phyloP scores from a whole-genome alignment of 345 rosid species.

The Salix koriyanagi region DNA sequence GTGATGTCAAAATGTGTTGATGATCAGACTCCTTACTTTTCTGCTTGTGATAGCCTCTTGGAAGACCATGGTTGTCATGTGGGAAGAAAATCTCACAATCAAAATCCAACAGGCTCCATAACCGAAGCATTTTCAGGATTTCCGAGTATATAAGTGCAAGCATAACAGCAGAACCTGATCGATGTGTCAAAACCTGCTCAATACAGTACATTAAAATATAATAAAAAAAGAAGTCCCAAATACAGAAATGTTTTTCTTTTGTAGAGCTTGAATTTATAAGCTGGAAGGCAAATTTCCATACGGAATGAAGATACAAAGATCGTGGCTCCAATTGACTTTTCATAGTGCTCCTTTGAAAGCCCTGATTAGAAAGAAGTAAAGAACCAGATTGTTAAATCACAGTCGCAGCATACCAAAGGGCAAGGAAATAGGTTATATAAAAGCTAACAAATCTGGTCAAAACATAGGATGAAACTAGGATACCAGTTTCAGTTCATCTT shows the following conservation, averaged over 20 bases:
- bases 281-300: slow-evolving; percentile 19
- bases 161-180: slow-evolving; percentile 56
- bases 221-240: background rate
- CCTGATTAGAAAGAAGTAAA: slow-evolving; percentile 26
- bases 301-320: slow-evolving; percentile 59
- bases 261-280: background rate
- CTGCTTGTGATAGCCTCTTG: slow-evolving; percentile 58
- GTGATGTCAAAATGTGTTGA: slow-evolving; percentile 47
- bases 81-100: slow-evolving; percentile 62
- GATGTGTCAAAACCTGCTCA: slow-evolving; percentile 58
- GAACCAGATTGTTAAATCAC: background rate
- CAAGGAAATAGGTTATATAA: no score
- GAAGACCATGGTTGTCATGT: slow-evolving; percentile 45
- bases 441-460: background rate
- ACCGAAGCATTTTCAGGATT: slow-evolving; percentile 56
- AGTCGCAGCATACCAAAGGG: background rate
- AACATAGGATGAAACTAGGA: background rate
- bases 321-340: slow-evolving; percentile 38
- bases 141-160: slow-evolving; percentile 55
- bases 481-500: background rate
- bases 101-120: slow-evolving; percentile 53
- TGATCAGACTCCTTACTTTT: slow-evolving; percentile 58
- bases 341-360: slow-evolving; percentile 42
- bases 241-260: background rate
- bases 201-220: slow-evolving; percentile 13